These are phyloP conservation scores for Backusella westeae DNA, from an alignment of 192 early-diverging fungal species.

Conservation along the genomic window DNA sequence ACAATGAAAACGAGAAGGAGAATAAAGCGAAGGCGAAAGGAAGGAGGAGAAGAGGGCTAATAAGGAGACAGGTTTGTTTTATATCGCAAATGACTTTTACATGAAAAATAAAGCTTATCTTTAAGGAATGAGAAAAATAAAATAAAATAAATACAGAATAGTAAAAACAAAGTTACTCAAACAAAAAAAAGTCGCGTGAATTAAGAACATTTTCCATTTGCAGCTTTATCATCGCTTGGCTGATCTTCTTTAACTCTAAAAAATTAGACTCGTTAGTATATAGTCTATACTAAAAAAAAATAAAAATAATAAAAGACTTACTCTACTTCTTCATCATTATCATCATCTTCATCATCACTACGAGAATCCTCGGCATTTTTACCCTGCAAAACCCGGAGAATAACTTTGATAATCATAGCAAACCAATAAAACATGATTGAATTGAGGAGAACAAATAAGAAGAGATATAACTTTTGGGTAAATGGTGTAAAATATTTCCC, in stretches of 20 bases:
- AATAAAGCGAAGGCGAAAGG: background rate
- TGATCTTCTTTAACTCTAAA: conserved; percentile 8
- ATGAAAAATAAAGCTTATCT: background rate
- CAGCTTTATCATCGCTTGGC: background rate
- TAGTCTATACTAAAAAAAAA: background rate
- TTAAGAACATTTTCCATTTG: conserved; percentile 7
- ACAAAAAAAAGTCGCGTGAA: conserved; percentile 4
- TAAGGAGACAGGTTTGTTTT: background rate
- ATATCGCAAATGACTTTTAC: conserved; percentile 5
- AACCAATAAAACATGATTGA: conserved; percentile 78
- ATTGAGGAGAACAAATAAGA: conserved; percentile 62
- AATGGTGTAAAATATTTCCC: conserved; percentile 50
- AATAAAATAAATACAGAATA: conserved; percentile 3
- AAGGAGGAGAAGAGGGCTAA: background rate
- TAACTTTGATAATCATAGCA: conserved; percentile 63
- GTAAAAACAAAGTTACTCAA: background rate
- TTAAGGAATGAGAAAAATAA: conserved; percentile 7
- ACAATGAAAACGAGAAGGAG: background rate
- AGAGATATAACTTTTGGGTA: conserved; percentile 54
- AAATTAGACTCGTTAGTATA: background rate
- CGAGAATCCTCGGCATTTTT: conserved; percentile 70
- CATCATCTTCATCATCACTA: conserved; percentile 44
- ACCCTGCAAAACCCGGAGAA: conserved; percentile 54
- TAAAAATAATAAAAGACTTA: background rate
- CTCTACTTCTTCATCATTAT: background rate